Conservation (phyloP, 1,139 yeast genomes). For the Diutina rugosa region DNA sequence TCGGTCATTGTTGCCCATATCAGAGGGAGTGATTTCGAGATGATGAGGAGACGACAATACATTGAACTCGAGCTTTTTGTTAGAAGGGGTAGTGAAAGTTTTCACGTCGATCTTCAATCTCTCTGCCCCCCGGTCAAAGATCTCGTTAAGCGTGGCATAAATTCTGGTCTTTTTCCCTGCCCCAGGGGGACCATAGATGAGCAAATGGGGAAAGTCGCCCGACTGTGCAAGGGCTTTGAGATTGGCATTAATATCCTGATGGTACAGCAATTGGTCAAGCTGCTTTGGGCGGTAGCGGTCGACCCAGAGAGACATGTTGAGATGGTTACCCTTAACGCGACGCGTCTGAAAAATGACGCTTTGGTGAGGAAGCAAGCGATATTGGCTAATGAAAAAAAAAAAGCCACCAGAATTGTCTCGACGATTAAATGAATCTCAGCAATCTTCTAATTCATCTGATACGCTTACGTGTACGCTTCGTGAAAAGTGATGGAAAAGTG, state of each 20-base stretch:
- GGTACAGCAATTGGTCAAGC: conserved; percentile 54
- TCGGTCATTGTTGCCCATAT: conserved; percentile 90
- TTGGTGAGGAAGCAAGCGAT: too few species aligned
- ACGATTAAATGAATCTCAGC: too few species aligned
- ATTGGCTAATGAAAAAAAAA: too few species aligned
- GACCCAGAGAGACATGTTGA: conserved; percentile 83
- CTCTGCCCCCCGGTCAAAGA: conserved; percentile 76
- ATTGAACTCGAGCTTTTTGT: conserved; percentile 75
- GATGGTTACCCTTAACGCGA: not conserved
- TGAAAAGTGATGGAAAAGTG: too few species aligned
- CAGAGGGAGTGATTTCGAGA: conserved; percentile 91
- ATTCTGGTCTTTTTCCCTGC: conserved; percentile 95
- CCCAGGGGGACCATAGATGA: conserved; percentile 92
- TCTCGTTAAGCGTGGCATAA: conserved; percentile 62
- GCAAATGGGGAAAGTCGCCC: conserved; percentile 86
- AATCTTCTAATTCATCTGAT: too few species aligned
- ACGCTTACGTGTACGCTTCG: too few species aligned
- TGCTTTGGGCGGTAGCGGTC: conserved; percentile 80
- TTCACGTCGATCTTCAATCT: conserved; percentile 82
- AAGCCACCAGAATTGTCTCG: too few species aligned
- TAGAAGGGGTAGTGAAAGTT: conserved; percentile 59
- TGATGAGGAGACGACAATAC: conserved; percentile 86
- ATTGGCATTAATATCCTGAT: conserved; percentile 48
- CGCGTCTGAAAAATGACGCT: not conserved
- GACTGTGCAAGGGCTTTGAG: conserved; percentile 54